Evolutionary conservation across 1,284 basidiomycete genomes (phyloP), one percentile per base, ranked within the genome.

Genomic region (Leccinum pachyderme): DNA sequence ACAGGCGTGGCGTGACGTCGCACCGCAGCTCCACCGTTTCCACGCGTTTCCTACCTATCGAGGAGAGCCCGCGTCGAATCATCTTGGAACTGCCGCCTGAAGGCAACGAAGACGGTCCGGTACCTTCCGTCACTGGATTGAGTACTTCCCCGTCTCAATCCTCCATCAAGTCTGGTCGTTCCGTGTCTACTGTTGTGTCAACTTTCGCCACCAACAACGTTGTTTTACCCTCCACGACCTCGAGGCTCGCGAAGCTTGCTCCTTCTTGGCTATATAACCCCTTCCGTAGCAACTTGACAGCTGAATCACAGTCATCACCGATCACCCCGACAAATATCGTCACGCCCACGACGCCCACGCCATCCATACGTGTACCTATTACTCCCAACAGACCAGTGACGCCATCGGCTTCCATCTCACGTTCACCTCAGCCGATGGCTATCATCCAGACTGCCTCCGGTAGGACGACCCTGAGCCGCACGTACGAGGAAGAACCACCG

Each of bases 251-350:
- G 2, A 88, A 83, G 61, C 76, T 89, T 33, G 75, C 87, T 2
- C 80, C 87, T 0, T 78, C 83, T 7, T 92, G 89, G 89, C 69
- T 91, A 7, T 84, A 90, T 66, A 88, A 83, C 61, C 80, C 85
- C 3, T 91, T 91, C 68, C 76, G 86, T 37, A 82, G 79, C 56
- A 81, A 74, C 0, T 77, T 51, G 55, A 45, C 79, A 13, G 81
- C 78, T 56, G 83, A 87, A 63, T 77, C 85, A 2, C 82, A 87
- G 59, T 81, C 81, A 6, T 79, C 81, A 1, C 57, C 49, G 1
- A 55, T n/a, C 31, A 39, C 41, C 2, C 71, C 78, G 22, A 72
- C 82, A 4, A 77, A 73, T 4, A 72, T 68, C 4, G 67, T 62
- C 39, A 70, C 65, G 18, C 61, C 68, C 15, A 60, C 64, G 6